Evolutionary conservation across 1,284 basidiomycete species (phyloP).

Genomic region (Cystobasidiaceae sp.): DNA sequence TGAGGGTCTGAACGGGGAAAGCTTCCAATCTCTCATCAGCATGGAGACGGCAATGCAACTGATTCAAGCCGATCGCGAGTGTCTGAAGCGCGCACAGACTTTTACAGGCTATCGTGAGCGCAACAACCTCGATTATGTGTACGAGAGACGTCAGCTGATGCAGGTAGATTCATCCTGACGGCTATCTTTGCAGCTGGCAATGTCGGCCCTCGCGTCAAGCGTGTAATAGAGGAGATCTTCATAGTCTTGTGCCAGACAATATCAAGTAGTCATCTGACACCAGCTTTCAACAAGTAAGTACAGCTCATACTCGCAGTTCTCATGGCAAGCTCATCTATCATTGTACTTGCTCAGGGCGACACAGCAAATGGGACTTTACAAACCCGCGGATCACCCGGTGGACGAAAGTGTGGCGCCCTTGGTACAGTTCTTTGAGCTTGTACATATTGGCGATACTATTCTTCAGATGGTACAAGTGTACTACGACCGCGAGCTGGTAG

Average conservation of each 20-base stretch:
- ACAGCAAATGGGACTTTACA: slow-evolving; percentile 74
- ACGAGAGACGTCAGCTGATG: slow-evolving; percentile 60
- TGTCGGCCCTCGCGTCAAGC: slow-evolving; percentile 39
- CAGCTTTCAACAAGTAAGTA: slow-evolving; percentile 75
- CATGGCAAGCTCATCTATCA: slow-evolving; percentile 10
- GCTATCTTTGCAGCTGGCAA: slow-evolving; percentile 2
- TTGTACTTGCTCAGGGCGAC: slow-evolving; percentile 60
- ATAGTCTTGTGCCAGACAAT: slow-evolving; percentile 74
- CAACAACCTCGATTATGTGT: slow-evolving; percentile 47
- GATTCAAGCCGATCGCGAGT: slow-evolving; percentile 85
- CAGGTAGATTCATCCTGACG: not conserved
- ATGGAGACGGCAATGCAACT: slow-evolving; percentile 85
- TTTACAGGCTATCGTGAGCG: slow-evolving; percentile 79
- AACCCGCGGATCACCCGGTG: slow-evolving; percentile 72
- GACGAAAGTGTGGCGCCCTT: slow-evolving; percentile 78
- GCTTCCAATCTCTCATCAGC: slow-evolving; percentile 71
- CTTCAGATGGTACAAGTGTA: slow-evolving; percentile 96
- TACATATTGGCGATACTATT: slow-evolving; percentile 94
- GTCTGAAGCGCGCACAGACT: slow-evolving; percentile 83
- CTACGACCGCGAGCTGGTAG: slow-evolving; percentile 87
- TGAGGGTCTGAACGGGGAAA: slow-evolving; percentile 5
- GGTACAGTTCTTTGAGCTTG: slow-evolving; percentile 93
- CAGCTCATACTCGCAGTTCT: not conserved
- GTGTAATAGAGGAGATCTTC: slow-evolving; percentile 78
- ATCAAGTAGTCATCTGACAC: slow-evolving; percentile 70